phyloP scores from a whole-genome alignment of 495 filamentous ascomycete genomes.

The Penicillium pulvis region DNA sequence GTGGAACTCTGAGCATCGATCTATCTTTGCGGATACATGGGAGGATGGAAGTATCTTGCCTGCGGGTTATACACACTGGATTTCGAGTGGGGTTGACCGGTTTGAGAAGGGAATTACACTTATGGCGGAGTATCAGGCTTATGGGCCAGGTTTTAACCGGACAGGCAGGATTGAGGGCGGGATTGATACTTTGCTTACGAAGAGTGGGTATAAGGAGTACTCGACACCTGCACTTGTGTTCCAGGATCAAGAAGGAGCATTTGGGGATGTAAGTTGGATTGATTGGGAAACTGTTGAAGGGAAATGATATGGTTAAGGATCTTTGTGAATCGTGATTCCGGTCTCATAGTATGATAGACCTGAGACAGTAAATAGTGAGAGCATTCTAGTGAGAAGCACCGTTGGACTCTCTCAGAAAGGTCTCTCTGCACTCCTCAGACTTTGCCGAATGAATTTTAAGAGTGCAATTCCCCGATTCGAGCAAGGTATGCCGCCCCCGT shows the following conservation, averaged over 20 bases:
- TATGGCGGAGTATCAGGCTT: slow-evolving; percentile 57
- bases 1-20: slow-evolving; percentile 57
- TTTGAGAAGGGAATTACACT: slow-evolving; percentile 47
- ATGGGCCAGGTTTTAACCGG: slow-evolving; percentile 57
- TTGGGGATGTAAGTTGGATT: slow-evolving; percentile 57
- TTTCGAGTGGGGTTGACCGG: slow-evolving; percentile 35
- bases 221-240: slow-evolving; percentile 56
- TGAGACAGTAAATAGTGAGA: not conserved
- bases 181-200: slow-evolving; percentile 46
- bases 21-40: slow-evolving; percentile 54
- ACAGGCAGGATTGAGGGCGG: slow-evolving; percentile 44
- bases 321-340: not conserved
- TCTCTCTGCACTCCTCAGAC: not conserved
- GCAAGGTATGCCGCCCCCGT: slow-evolving; percentile 65
- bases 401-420: not conserved
- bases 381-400: not conserved
- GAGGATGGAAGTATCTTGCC: slow-evolving; percentile 54
- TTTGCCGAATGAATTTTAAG: too few relatives aligned
- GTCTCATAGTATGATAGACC: not conserved
- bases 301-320: slow-evolving; percentile 2
- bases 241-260: slow-evolving; percentile 45
- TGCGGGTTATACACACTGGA: slow-evolving; percentile 59
- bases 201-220: slow-evolving; percentile 43
- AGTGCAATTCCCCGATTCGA: slow-evolving; percentile 43
- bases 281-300: slow-evolving; percentile 37